Conservation (phyloP, 169 alveolate species). For the Perkinsus olseni region DNA sequence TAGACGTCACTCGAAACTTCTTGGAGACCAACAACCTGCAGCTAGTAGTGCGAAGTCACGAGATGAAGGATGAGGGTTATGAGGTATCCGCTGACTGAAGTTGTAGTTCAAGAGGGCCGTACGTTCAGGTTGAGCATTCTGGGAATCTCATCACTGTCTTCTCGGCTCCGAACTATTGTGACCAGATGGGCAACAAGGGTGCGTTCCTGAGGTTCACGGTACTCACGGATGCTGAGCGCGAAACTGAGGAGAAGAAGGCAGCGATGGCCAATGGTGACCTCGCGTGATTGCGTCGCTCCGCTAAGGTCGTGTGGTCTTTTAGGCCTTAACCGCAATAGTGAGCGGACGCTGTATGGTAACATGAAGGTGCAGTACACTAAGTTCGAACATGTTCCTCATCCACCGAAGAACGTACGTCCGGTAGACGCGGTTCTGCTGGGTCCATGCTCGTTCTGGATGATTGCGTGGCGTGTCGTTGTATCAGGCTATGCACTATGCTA, state of each 20-base stretch:
- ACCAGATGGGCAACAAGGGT: slow-evolving; percentile 98
- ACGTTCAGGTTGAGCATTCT: neutral
- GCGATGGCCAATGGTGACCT: too few relatives aligned
- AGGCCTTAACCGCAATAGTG: slow-evolving; percentile 20
- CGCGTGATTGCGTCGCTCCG: neutral
- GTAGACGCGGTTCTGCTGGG: too few relatives aligned
- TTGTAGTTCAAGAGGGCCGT: neutral
- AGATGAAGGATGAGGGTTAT: slow-evolving; percentile 95
- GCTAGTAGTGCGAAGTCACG: slow-evolving; percentile 92
- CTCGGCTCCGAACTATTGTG: slow-evolving; percentile 99
- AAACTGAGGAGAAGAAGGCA: too few relatives aligned
- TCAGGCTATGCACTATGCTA: too few relatives aligned
- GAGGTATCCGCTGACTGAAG: slow-evolving; percentile 66
- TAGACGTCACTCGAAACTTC: slow-evolving; percentile 89
- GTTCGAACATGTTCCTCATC: too few relatives aligned
- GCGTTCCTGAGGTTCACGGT: slow-evolving; percentile 66
- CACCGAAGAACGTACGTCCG: too few relatives aligned
- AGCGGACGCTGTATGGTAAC: neutral
- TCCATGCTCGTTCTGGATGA: too few relatives aligned
- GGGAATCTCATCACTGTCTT: slow-evolving; percentile 78
- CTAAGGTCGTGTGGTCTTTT: neutral
- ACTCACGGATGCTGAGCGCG: neutral
- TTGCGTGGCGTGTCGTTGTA: too few relatives aligned
- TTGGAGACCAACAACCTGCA: slow-evolving; percentile 77
- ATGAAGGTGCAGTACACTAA: neutral